These are phyloP conservation scores for Leavenworthia alabamica DNA, from an alignment of 345 rosid genomes.

Conservation along the genomic window DNA sequence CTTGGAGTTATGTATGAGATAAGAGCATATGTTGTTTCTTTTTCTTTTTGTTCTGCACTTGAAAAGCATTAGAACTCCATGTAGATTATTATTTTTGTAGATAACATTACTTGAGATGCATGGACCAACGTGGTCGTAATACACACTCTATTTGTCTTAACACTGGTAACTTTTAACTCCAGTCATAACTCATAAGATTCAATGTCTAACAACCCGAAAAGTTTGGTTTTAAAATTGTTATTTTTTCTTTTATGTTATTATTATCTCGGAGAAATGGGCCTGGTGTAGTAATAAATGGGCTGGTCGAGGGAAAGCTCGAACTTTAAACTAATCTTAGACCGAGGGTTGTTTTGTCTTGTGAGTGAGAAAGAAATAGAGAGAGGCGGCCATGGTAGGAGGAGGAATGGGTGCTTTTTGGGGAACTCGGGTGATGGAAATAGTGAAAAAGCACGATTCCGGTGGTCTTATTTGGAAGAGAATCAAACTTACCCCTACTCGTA, in stretches of 20 bases:
- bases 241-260: too few relatives aligned
- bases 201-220: not conserved
- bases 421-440: slow-evolving; percentile 77
- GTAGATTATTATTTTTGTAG: slow-evolving; percentile 27
- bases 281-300: slow-evolving; percentile 11
- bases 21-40: not conserved
- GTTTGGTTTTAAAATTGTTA: not conserved
- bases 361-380: not conserved
- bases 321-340: slow-evolving; percentile 47
- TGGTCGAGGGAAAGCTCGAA: not conserved
- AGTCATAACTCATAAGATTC: not conserved
- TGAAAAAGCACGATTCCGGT: slow-evolving; percentile 88
- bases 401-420: slow-evolving; percentile 71
- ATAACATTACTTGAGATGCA: not conserved
- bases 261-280: slow-evolving; percentile 19
- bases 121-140: not conserved
- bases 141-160: not conserved
- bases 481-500: slow-evolving; percentile 86
- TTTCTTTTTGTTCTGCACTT: not conserved
- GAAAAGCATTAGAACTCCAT: not conserved
- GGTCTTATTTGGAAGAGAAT: slow-evolving; percentile 96
- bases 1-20: not conserved
- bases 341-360: slow-evolving; percentile 34
- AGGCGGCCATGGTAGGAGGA: slow-evolving; percentile 34
- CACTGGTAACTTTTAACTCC: not conserved